Evolutionary conservation across 495 filamentous ascomycete genomes (phyloP), one percentile per base, ranked within the genome.

Genomic region (Gamarada debralockiae): DNA sequence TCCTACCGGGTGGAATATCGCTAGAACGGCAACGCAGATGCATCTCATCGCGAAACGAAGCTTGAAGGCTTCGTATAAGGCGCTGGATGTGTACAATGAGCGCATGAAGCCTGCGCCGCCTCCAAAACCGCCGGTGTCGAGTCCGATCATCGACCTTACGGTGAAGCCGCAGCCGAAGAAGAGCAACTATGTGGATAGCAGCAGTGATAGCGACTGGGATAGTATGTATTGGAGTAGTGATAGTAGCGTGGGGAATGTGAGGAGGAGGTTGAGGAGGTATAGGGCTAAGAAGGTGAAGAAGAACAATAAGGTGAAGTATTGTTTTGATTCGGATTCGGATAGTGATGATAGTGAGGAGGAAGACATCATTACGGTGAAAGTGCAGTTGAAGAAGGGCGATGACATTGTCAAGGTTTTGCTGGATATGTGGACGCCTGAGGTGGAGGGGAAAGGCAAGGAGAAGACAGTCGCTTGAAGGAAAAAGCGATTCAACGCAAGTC

Each of bases 361-460:
- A 17, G 38, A 50, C n/a, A 31, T 36, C 25, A 46, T 58, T 17
- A 42, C 31, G 17, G 7, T 55, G 17, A 33, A 59, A 9, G 12
- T 45, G 14, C 20, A n/a, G 22, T 17, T 58, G 25, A 53, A 58
- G 37, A 37, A 37, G 6, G 56, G 56, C 1, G 56, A 54, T 37
- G 56, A 59, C 48, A 40, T 55, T 17, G 56, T 59, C 12, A 31
- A 50, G 27, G 41, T n/a, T 3, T 23, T 59, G 21, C 18, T 59
- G 52, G 47, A 47, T 10, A 3, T 59, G 21, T 59, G 56, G 56
- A 59, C 56, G 1, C 38, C 52, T 3, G 47, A 57, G 25, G 15
- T 6, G 18, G 23, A 55, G 37, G 44, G 8, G 1, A 55, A 43
- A 36, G 44, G 52, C 4, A 55, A 48, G 44, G 52, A 43, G 4